These are phyloP conservation scores for Leucocoprinus sp. DNA, from an alignment of 768 basidiomycete genomes.

Conservation along the genomic window DNA sequence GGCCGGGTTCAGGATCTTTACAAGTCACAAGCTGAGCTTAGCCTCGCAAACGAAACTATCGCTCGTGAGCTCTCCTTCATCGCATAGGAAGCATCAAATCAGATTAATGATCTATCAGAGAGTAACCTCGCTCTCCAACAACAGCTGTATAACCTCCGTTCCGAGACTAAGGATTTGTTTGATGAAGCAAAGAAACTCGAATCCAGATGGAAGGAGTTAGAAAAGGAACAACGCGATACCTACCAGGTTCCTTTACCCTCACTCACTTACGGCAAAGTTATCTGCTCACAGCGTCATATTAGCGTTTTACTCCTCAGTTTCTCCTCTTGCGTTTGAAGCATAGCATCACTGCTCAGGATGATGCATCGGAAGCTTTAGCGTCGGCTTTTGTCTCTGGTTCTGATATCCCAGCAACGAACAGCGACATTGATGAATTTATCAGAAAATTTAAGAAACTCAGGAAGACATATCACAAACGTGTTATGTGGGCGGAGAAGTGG, in stretches of 20 bases:
- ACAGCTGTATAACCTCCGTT: conserved; percentile 61
- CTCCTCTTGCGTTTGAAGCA: conserved; percentile 83
- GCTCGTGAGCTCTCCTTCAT: conserved; percentile 52
- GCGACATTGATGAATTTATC: conserved; percentile 81
- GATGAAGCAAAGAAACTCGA: conserved; percentile 81
- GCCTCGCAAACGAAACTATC: conserved; percentile 78
- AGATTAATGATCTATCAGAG: conserved; percentile 32
- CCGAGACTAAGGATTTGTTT: conserved; percentile 82
- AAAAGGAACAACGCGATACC: conserved; percentile 80
- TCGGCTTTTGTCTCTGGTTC: conserved; percentile 58
- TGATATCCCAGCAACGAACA: conserved; percentile 31
- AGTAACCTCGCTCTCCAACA: conserved; percentile 74
- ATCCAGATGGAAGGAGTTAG: conserved; percentile 76
- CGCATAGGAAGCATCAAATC: background rate
- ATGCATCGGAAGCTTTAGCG: conserved; percentile 77
- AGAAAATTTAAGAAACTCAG: conserved; percentile 80
- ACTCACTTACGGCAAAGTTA: background rate
- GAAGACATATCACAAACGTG: conserved; percentile 89
- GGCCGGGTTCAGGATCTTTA: conserved; percentile 67
- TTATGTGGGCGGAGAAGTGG: conserved; percentile 88
- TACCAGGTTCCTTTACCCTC: conserved; percentile 59
- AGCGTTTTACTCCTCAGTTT: conserved; percentile 85
- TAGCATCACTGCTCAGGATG: conserved; percentile 86
- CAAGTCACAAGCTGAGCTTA: conserved; percentile 68
- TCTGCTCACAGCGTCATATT: background rate